phyloP scores from a whole-genome alignment of 2,329 filamentous ascomycete genomes.

The Bimuria novae-zelandiae region DNA sequence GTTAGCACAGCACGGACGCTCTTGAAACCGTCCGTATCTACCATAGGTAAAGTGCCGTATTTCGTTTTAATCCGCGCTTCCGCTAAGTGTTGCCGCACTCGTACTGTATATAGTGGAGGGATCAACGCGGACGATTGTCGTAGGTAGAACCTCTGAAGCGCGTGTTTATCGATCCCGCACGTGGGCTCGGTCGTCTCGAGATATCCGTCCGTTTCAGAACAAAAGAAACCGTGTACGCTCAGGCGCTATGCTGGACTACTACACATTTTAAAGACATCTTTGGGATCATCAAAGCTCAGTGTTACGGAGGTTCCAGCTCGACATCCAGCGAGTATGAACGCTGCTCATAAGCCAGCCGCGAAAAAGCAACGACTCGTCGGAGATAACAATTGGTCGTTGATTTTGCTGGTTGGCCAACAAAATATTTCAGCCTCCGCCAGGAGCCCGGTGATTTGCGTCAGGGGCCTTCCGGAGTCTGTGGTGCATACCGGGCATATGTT shows the following conservation, averaged over 20 bases:
- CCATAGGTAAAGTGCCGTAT: too few species aligned
- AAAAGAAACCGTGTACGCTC: background rate
- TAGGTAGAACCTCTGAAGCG: too few species aligned
- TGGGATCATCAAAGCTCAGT: background rate
- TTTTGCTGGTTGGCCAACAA: background rate
- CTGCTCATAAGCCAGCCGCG: background rate
- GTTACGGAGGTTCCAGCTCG: background rate
- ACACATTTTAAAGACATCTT: background rate
- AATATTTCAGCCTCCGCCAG: conserved; percentile 8
- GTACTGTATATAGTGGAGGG: too few species aligned
- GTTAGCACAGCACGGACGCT: too few species aligned
- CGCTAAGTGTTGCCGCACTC: too few species aligned
- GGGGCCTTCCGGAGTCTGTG: conserved; percentile 11
- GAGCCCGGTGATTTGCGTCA: conserved; percentile 5
- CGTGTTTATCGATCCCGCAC: too few species aligned
- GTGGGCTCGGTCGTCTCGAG: too few species aligned
- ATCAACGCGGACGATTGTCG: too few species aligned
- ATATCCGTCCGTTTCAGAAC: too few species aligned
- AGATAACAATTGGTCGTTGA: background rate
- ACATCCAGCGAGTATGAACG: background rate
- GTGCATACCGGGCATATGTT: conserved; percentile 18
- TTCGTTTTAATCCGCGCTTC: too few species aligned
- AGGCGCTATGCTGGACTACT: background rate
- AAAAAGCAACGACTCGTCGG: too few species aligned
- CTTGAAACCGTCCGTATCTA: too few species aligned